These are phyloP conservation scores for Pichia sp. DNA, from an alignment of 1,139 yeast genomes.

Conservation along the genomic window DNA sequence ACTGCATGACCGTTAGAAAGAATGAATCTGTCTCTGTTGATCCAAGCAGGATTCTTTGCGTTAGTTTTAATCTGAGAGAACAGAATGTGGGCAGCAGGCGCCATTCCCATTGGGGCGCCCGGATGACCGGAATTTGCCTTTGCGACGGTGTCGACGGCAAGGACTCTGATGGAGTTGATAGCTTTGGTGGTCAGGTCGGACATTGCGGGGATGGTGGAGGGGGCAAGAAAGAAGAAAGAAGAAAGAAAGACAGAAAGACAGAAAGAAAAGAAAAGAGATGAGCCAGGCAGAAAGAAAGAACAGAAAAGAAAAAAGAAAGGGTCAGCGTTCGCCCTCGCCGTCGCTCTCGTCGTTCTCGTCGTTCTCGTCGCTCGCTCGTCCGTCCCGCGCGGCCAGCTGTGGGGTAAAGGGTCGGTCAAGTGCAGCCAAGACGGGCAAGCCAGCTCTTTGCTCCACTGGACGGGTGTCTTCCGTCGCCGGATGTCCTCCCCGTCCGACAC, in stretches of 20 bases:
- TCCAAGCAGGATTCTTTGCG: constrained; percentile 89
- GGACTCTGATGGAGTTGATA: constrained; percentile 81
- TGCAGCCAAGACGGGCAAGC: too few relatives aligned
- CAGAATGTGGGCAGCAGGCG: constrained; percentile 75
- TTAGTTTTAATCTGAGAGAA: constrained; percentile 80
- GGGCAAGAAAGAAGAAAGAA: neutral
- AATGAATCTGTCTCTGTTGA: constrained; percentile 92
- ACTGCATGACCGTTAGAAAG: constrained; percentile 97
- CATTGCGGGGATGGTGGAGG: constrained; percentile 5
- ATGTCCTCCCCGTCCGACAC: too few relatives aligned
- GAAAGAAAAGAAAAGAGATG: neutral
- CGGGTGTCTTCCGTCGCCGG: too few relatives aligned
- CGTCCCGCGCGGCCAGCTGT: too few relatives aligned
- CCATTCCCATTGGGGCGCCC: constrained; percentile 98
- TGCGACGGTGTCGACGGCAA: constrained; percentile 82
- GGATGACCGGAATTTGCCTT: constrained; percentile 98
- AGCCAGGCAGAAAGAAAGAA: too few relatives aligned
- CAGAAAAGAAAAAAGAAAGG: too few relatives aligned
- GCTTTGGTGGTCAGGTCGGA: constrained; percentile 43
- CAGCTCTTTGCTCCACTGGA: too few relatives aligned
- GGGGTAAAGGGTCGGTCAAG: too few relatives aligned
- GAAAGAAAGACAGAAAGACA: neutral
- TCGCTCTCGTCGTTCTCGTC: too few relatives aligned
- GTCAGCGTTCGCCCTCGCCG: too few relatives aligned
- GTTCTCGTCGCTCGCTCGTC: too few relatives aligned